Evolutionary conservation across 352 stramenopile genomes (phyloP), one percentile per base, ranked within the genome.

Genomic region (Globisporangium heterothallicum): DNA sequence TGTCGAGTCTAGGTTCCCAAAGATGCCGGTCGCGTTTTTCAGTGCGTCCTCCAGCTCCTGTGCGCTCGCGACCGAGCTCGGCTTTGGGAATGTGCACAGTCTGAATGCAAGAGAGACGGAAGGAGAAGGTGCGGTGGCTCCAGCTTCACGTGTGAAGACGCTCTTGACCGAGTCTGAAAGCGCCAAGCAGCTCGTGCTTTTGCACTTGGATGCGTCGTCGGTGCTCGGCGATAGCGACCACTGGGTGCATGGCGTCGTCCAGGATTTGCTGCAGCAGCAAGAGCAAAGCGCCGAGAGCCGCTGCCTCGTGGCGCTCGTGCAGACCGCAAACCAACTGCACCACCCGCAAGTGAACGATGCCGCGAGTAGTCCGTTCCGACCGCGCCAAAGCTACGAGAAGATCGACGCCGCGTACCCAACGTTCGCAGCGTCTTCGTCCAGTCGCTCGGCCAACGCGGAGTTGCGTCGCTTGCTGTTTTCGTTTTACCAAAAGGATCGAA

Each of bases 371-470:
- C 66, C 68, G 19, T 67, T 90, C 16, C 75, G 71, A 16, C 81
- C 81, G 1, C 70, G 69, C 24, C 81, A 92, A 54, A 90, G 76
- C 58, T 77, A 70, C 51, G 56, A 76, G 27, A 87, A 86, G 42
- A 70, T 75, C 55, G 59, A 80, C 29, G 74, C 79, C 10, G 43
- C 72, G 46, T 92, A 89, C 45, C 21, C 54, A 29, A 4, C 13
- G 3, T 38, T 2, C 6, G 32, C 32, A 8, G 26, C n/a, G 18
- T 19, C n/a, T 25, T 5, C 18, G 3, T 21, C 7, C 18, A 6
- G 21, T 6, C 35, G 53, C 1, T 27, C 55, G 0, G 19, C 53
- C 0, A 36, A 50, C 6, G 43, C 58, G 12, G 24, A 59, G 9
- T 54, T 49, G 2, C 53, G 48, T 14, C 75, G 76, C 12, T 52